Evolutionary conservation across 352 stramenopile genomes (phyloP), one percentile per base, ranked within the genome.

Genomic region (Phytophthora chlamydospora): DNA sequence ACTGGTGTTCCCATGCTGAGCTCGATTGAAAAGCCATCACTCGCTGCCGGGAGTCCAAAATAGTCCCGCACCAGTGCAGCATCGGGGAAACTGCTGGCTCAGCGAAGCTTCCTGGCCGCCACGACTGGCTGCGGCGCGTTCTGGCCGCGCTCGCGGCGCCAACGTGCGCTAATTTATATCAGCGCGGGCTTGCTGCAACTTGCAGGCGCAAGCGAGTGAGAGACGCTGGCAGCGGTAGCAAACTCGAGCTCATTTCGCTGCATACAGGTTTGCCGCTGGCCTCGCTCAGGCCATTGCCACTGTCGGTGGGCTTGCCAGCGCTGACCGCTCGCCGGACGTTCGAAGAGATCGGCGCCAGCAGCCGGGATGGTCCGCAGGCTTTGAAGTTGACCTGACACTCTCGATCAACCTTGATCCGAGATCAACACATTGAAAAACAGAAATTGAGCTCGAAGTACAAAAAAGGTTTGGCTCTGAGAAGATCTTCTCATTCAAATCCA

Each of bases 151-250:
- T 56, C 51, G 34, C 21, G 36, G 27, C 35, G 32, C 40, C 49
- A 52, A 57, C 61, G 61, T 35, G 49, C 24, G 62, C 48, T 53
- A 71, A 66, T 62, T 48, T 71, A 71, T 62, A 60, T 66, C 56
- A 71, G 56, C 32, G 27, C 7, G 24, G 24, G 32, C 39, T 50
- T 24, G 21, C 21, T 24, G 21, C 21, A 24, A 24, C 21, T 24
- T 24, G 21, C 21, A 24, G n/a, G 21, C 21, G 21, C 21, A 24
- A 24, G 21, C 21, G 3, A 24, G 53, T n/a, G 21, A 66, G 48
- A 60, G 58, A 61, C 43, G 10, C 43, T 24, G 51, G 16, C 31
- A 8, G 12, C 29, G 8, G 13, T 51, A n/a, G n/a, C n/a, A n/a
- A n/a, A n/a, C n/a, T n/a, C 43, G 53, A 19, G 24, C 19, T 33